These are phyloP conservation scores for Ophiocordyceps sinensis DNA, from an alignment of 2,329 filamentous ascomycete genomes.

Conservation along the genomic window DNA sequence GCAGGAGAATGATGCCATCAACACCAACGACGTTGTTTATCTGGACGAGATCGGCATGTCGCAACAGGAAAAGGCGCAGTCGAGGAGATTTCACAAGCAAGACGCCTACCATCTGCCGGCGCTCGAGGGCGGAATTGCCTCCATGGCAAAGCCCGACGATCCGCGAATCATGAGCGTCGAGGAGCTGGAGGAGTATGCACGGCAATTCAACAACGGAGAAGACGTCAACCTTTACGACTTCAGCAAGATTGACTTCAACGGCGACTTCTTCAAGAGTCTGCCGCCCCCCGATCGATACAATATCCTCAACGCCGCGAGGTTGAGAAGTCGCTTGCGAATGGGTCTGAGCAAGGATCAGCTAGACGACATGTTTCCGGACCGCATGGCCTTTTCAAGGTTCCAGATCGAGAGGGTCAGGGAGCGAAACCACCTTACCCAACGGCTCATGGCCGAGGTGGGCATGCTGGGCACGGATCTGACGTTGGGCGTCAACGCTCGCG, in stretches of 20 bases:
- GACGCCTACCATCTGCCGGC: slow-evolving; percentile 94
- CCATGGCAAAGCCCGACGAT: slow-evolving; percentile 83
- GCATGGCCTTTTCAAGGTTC: slow-evolving; percentile 93
- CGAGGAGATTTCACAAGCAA: slow-evolving; percentile 72
- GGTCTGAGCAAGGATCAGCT: slow-evolving; percentile 92
- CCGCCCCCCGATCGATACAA: slow-evolving; percentile 90
- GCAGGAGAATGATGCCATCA: slow-evolving; percentile 46
- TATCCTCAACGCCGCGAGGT: slow-evolving; percentile 82
- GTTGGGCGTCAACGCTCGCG: slow-evolving; percentile 47
- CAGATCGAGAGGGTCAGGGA: slow-evolving; percentile 91
- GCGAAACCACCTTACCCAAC: slow-evolving; percentile 85
- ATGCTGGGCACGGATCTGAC: slow-evolving; percentile 68
- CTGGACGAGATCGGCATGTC: slow-evolving; percentile 81
- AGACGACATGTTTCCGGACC: slow-evolving; percentile 90
- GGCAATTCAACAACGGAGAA: slow-evolving; percentile 82
- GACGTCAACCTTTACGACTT: slow-evolving; percentile 92
- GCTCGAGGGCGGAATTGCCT: slow-evolving; percentile 60
- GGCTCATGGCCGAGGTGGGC: slow-evolving; percentile 85
- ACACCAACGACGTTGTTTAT: slow-evolving; percentile 62
- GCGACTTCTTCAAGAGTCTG: slow-evolving; percentile 84
- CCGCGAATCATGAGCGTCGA: slow-evolving; percentile 93
- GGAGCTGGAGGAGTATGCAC: slow-evolving; percentile 85
- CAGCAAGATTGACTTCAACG: slow-evolving; percentile 95
- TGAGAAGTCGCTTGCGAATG: slow-evolving; percentile 84
- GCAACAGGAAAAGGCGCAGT: slow-evolving; percentile 57